A percentile compares a stretch with the other conserved stretches of the same genome.
Evolutionary conservation across 2,329 filamentous ascomycete species (phyloP).

Genomic region (Trichophyton mentagrophytes): DNA sequence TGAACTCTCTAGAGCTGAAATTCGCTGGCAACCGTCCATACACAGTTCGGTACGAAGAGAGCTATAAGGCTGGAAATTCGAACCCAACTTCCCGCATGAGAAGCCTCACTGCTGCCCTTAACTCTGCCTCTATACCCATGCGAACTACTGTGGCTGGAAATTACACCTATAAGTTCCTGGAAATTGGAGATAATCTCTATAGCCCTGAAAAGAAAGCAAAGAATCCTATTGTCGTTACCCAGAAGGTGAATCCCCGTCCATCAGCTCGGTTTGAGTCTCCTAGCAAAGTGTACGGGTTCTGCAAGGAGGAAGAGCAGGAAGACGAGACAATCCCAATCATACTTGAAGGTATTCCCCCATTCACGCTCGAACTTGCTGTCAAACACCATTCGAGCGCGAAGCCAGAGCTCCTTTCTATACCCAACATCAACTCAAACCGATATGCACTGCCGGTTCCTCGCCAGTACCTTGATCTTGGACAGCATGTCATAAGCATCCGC

Average conservation of each 20-base stretch:
- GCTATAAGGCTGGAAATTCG: constrained; percentile 52
- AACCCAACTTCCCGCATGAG: constrained; percentile 55
- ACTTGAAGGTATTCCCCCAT: constrained; percentile 72
- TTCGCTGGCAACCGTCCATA: constrained; percentile 74
- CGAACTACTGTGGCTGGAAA: constrained; percentile 72
- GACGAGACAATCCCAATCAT: constrained; percentile 82
- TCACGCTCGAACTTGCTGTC: constrained; percentile 82
- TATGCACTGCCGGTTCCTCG: constrained; percentile 78
- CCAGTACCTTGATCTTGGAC: constrained; percentile 72
- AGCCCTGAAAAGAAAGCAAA: constrained; percentile 56
- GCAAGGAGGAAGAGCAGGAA: constrained; percentile 65
- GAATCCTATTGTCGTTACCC: constrained; percentile 56
- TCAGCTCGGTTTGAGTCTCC: constrained; percentile 70
- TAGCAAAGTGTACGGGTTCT: constrained; percentile 91
- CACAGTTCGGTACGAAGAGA: constrained; percentile 67
- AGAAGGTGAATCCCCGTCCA: constrained; percentile 74
- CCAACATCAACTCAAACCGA: constrained; percentile 60
- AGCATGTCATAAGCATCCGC: constrained; percentile 76
- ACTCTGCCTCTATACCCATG: constrained; percentile 66
- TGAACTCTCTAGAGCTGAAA: constrained; percentile 72
- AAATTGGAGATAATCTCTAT: constrained; percentile 77
- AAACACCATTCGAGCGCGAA: constrained; percentile 74
- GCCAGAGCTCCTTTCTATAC: constrained; percentile 68
- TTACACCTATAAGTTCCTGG: constrained; percentile 76
- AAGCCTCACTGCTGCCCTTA: constrained; percentile 62